Conservation (phyloP, 768 basidiomycete species). For the Neoboletus brunneissimus region DNA sequence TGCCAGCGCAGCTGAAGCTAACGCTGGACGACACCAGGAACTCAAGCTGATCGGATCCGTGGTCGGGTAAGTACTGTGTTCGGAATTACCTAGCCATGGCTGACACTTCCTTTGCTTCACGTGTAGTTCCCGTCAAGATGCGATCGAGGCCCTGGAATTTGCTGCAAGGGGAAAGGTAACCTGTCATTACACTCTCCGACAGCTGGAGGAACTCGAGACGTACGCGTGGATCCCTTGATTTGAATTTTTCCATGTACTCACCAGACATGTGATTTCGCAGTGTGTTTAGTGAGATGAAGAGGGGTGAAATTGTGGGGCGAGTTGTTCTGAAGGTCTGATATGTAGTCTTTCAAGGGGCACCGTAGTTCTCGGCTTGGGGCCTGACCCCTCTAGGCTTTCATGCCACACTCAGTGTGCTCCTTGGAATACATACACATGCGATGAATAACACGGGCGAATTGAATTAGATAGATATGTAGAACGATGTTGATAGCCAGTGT, state of each 20-base stretch:
- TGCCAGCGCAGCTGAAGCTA: neutral
- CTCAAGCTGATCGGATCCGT: conserved; percentile 22
- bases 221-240: neutral
- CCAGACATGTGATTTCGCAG: neutral
- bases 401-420: neutral
- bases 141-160: conserved; percentile 44
- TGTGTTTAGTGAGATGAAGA: conserved; percentile 20
- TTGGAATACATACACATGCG: neutral
- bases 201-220: conserved; percentile 30
- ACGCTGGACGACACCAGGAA: conserved; percentile 9
- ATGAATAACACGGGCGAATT: neutral
- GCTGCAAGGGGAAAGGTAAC: conserved; percentile 43
- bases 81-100: neutral
- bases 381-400: neutral
- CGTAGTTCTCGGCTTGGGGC: too few relatives aligned
- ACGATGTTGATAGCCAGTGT: neutral
- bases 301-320: conserved; percentile 17
- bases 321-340: conserved; percentile 22
- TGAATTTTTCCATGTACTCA: neutral
- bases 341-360: neutral
- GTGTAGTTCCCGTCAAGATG: conserved; percentile 41
- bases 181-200: conserved; percentile 25
- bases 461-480: neutral
- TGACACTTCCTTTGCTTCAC: neutral
- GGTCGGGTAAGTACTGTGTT: conserved; percentile 14